Evolutionary conservation across 176 grass and related monocot species (phyloP).

Genomic region (Musa beccarii): DNA sequence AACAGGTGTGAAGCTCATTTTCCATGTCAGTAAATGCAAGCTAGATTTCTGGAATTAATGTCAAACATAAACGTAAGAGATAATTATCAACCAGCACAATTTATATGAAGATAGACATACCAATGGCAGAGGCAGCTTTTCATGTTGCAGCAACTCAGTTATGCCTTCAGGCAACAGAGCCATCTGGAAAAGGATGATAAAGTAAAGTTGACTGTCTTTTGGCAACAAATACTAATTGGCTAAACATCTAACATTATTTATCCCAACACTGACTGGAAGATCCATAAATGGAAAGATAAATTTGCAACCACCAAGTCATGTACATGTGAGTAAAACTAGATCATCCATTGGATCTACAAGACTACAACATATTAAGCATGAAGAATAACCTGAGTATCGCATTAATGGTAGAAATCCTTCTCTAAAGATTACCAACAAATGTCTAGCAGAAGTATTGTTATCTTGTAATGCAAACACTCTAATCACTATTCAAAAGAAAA

Average conservation of each 20-base stretch:
- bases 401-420: no score
- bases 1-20: not conserved
- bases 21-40: not conserved
- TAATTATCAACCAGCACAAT: slow-evolving; percentile 7
- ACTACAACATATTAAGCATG: no score
- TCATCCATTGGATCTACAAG: no score
- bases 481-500: no score
- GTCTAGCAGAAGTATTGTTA: no score
- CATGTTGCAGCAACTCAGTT: slow-evolving; percentile 84
- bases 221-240: slow-evolving; percentile 8
- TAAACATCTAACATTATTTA: not conserved
- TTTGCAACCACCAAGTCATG: no score
- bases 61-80: not conserved
- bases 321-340: no score
- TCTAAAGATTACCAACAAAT: no score
- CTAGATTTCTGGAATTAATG: not conserved
- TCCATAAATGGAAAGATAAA: not conserved
- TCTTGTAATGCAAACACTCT: no score
- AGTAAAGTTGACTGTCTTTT: slow-evolving; percentile 18
- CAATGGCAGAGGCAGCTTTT: slow-evolving; percentile 64
- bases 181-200: slow-evolving; percentile 61
- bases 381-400: no score
- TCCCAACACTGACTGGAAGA: not conserved
- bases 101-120: slow-evolving; percentile 37
- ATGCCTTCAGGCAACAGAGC: slow-evolving; percentile 91